A percentile compares a stretch with the other conserved stretches of the same genome.
These are phyloP conservation scores for Selaginella moellendorffii DNA, from an alignment of 75 land plant species.

Conservation along the genomic window DNA sequence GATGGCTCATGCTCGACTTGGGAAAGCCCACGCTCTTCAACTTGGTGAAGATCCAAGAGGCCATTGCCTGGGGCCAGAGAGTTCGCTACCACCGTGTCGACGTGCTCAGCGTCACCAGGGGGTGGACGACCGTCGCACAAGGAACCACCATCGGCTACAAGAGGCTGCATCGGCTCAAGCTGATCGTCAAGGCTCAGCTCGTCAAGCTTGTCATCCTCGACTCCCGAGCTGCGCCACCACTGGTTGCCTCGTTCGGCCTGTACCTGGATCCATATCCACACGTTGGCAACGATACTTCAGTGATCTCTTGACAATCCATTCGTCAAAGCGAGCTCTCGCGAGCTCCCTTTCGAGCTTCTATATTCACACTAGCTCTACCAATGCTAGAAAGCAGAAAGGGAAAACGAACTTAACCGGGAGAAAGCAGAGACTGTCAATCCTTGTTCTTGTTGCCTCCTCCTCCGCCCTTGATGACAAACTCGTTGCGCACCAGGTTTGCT, in stretches of 20 bases:
- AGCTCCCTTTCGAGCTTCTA: too few relatives aligned
- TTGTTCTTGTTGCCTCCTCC: not conserved
- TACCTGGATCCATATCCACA: constrained; percentile 40
- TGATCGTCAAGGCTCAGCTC: constrained; percentile 13
- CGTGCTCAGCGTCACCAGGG: constrained; percentile 16
- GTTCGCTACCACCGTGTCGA: constrained; percentile 40
- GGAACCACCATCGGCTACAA: constrained; percentile 86
- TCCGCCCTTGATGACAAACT: constrained; percentile 36
- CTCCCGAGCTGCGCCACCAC: constrained; percentile 28
- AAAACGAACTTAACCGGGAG: too few relatives aligned
- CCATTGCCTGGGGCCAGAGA: constrained; percentile 73
- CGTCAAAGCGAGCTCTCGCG: too few relatives aligned
- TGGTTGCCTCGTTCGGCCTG: constrained; percentile 47
- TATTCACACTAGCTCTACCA: too few relatives aligned
- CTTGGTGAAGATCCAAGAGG: constrained; percentile 69
- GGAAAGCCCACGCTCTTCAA: constrained; percentile 37
- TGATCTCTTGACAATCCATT: too few relatives aligned
- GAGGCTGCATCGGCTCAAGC: constrained; percentile 46
- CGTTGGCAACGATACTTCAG: not conserved
- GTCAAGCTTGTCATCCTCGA: constrained; percentile 24
- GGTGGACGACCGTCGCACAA: constrained; percentile 23
- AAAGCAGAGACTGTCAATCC: too few relatives aligned
- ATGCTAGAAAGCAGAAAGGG: too few relatives aligned
- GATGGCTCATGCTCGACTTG: constrained; percentile 35
- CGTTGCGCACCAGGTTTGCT: constrained; percentile 74